Evolutionary conservation across 176 grass and related monocot genomes (phyloP).

Genomic region (Avena insularis): DNA sequence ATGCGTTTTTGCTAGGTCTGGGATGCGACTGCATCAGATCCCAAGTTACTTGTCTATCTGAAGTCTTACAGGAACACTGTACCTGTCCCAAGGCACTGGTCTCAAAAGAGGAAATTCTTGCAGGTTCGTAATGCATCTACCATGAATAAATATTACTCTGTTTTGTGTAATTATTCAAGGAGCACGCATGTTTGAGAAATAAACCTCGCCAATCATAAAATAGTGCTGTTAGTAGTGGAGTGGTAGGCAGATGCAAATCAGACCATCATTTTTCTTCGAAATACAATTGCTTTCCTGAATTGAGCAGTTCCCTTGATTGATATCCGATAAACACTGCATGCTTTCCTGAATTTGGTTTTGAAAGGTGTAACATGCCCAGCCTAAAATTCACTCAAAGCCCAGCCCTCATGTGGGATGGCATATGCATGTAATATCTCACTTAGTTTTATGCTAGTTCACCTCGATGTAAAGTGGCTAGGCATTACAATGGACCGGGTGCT

Average conservation of each 20-base stretch:
- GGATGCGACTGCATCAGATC: conserved; percentile 89
- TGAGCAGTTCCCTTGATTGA: not conserved
- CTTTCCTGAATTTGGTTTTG: not conserved
- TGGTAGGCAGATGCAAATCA: not conserved
- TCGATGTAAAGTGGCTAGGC: not conserved
- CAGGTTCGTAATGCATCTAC: conserved; percentile 59
- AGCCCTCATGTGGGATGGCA: not conserved
- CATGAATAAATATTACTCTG: conserved; percentile 16
- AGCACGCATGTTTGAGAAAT: not conserved
- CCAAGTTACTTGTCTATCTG: conserved; percentile 77
- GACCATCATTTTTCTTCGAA: not conserved
- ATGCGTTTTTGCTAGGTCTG: conserved; percentile 59
- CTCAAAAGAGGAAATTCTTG: conserved; percentile 88
- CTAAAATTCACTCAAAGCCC: not conserved
- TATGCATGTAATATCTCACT: not conserved
- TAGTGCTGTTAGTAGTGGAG: not conserved
- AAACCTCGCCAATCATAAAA: not conserved
- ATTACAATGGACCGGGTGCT: not conserved
- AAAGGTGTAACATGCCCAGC: not conserved
- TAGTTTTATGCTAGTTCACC: not conserved
- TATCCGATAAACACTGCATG: not conserved
- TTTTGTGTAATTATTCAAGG: conserved; percentile 20
- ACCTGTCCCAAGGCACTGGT: conserved; percentile 92
- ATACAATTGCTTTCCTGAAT: not conserved
- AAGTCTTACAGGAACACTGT: conserved; percentile 92